Percentiles rank a stretch among this genome's conserved stretches.
These are phyloP conservation scores for Delitschia confertaspora DNA, from an alignment of 495 filamentous ascomycete species.

Conservation along the genomic window DNA sequence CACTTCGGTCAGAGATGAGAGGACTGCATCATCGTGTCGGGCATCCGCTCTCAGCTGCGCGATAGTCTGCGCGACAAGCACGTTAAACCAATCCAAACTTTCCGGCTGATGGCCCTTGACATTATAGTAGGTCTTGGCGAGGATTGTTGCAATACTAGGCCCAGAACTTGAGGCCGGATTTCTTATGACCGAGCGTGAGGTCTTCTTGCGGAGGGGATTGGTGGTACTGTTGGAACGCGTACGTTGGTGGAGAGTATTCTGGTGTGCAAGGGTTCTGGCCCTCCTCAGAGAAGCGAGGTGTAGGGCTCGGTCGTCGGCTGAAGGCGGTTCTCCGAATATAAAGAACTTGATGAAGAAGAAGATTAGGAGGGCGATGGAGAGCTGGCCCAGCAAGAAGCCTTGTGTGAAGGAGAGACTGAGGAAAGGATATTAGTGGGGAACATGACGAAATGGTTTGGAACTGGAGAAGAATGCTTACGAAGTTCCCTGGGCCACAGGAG, in stretches of 20 bases:
- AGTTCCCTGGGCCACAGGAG: constrained; percentile 16
- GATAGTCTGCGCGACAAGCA: constrained; percentile 91
- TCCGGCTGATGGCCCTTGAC: constrained; percentile 95
- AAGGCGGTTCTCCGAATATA: constrained; percentile 92
- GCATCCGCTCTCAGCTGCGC: constrained; percentile 91
- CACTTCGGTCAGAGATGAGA: constrained; percentile 82
- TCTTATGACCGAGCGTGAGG: constrained; percentile 40
- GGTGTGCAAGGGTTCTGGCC: constrained; percentile 53
- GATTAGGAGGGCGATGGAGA: constrained; percentile 81
- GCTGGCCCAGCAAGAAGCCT: constrained; percentile 85
- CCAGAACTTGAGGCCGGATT: constrained; percentile 32
- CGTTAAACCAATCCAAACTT: constrained; percentile 98
- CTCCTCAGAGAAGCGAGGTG: constrained; percentile 60
- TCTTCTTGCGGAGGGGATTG: constrained; percentile 25
- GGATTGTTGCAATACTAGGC: constrained; percentile 73
- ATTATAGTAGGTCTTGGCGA: constrained; percentile 96
- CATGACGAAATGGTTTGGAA: background rate
- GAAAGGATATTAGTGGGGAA: constrained; percentile 8
- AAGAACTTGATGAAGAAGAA: constrained; percentile 99
- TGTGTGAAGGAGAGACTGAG: constrained; percentile 78
- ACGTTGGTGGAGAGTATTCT: constrained; percentile 32
- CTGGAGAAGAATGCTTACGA: constrained; percentile 16
- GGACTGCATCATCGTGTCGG: constrained; percentile 78
- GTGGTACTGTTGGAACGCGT: constrained; percentile 39
- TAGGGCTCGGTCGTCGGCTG: constrained; percentile 61